Evolutionary conservation across 495 filamentous ascomycete genomes (phyloP).

Genomic region (Evansstolkia leycettana): DNA sequence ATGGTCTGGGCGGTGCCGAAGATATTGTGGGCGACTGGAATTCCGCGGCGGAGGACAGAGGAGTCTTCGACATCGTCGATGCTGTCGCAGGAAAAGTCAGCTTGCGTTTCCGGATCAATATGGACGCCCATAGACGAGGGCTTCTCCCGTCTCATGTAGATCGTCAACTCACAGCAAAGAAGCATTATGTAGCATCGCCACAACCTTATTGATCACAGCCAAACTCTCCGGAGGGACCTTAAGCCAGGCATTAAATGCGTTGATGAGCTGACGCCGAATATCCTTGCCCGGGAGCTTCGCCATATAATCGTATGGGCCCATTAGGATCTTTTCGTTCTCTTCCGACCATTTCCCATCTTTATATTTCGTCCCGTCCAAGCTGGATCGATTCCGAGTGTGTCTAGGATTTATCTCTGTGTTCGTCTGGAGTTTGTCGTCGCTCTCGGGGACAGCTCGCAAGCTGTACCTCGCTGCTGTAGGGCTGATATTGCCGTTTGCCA

Average conservation of each 20-base stretch:
- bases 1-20: slow-evolving; percentile 95
- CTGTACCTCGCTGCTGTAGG: slow-evolving; percentile 32
- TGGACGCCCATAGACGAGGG: no score
- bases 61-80: slow-evolving; percentile 89
- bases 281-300: slow-evolving; percentile 81
- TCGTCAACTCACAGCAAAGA: slow-evolving; percentile 53
- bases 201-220: slow-evolving; percentile 72
- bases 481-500: slow-evolving; percentile 19
- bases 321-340: slow-evolving; percentile 66
- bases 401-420: slow-evolving; percentile 13
- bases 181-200: slow-evolving; percentile 89
- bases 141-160: slow-evolving; percentile 1
- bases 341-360: slow-evolving; percentile 49
- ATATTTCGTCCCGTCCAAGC: slow-evolving; percentile 37
- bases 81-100: no score
- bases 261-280: slow-evolving; percentile 71
- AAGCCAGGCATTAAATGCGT: slow-evolving; percentile 84
- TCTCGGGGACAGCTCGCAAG: slow-evolving; percentile 41
- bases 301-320: slow-evolving; percentile 84
- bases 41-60: slow-evolving; percentile 70
- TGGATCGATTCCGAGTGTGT: slow-evolving; percentile 30
- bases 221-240: slow-evolving; percentile 68
- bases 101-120: no score
- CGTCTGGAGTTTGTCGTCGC: slow-evolving; percentile 35
- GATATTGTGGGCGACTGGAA: slow-evolving; percentile 87